Conservation (phyloP, 768 basidiomycete genomes). For the Nevesoporus exiguus region DNA sequence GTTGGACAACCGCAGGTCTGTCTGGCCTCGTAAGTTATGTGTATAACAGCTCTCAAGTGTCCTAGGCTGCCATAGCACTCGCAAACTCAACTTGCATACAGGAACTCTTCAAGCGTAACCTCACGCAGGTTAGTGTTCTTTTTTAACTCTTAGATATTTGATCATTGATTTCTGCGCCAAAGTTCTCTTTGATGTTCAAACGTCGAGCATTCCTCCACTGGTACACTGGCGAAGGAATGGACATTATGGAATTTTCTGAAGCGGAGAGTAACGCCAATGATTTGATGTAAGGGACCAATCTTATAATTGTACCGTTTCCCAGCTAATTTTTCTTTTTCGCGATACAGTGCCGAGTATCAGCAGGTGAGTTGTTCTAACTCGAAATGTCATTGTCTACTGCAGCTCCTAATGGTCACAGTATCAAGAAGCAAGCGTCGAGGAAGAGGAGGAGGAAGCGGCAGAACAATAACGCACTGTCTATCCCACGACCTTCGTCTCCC, state of each 20-base stretch:
- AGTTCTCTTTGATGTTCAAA: conserved; percentile 83
- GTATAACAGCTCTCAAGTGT: conserved; percentile 10
- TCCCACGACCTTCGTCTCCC: not conserved
- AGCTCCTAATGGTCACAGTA: conserved; percentile 38
- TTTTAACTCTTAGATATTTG: not conserved
- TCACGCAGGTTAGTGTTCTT: conserved; percentile 46
- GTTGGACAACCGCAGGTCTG: conserved; percentile 70
- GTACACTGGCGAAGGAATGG: conserved; percentile 93
- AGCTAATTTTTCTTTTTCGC: conserved; percentile 5
- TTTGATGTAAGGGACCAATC: conserved; percentile 59
- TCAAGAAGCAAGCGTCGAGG: conserved; percentile 51
- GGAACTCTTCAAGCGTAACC: conserved; percentile 77
- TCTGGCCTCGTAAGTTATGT: not conserved
- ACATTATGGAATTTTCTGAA: conserved; percentile 76
- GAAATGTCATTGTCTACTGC: not conserved
- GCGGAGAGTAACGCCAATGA: conserved; percentile 82
- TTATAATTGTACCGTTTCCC: not conserved
- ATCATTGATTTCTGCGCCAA: conserved; percentile 1
- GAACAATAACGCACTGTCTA: conserved; percentile 29
- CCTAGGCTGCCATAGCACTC: conserved; percentile 64
- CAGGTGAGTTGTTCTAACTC: conserved; percentile 45
- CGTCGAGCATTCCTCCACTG: conserved; percentile 85
- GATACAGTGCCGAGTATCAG: conserved; percentile 80
- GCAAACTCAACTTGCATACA: conserved; percentile 82
- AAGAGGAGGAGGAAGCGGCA: conserved; percentile 36